phyloP scores from a whole-genome alignment of 163 green algal species.

The Trebouxia gelatinosa region DNA sequence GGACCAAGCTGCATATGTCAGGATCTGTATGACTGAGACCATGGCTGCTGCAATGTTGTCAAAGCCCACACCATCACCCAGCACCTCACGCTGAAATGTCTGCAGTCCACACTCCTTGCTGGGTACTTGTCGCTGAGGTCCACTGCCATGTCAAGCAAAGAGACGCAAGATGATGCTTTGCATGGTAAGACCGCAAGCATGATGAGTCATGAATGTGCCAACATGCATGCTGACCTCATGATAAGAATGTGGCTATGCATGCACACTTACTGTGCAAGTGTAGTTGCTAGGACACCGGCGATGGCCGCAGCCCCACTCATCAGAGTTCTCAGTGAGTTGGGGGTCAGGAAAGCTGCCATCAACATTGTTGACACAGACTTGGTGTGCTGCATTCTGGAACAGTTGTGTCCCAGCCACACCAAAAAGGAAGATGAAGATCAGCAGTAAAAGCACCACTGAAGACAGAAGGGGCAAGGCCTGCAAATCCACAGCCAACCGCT shows the following conservation, averaged over 20 bases:
- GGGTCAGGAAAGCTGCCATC: slow-evolving; percentile 35
- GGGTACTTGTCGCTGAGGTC: background rate
- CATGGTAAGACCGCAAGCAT: too few species aligned
- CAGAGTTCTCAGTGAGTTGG: slow-evolving; percentile 31
- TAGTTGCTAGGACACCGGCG: slow-evolving; percentile 54
- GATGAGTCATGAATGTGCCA: background rate
- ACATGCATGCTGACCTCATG: background rate
- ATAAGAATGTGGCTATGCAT: background rate
- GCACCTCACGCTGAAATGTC: slow-evolving; percentile 14
- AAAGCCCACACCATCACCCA: slow-evolving; percentile 58
- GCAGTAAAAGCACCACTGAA: slow-evolving; percentile 60
- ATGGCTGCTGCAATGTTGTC: slow-evolving; percentile 68
- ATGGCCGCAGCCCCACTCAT: slow-evolving; percentile 63
- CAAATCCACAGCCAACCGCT: too few species aligned
- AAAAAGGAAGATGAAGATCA: slow-evolving; percentile 79
- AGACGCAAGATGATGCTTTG: background rate
- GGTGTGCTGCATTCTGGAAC: slow-evolving; percentile 57
- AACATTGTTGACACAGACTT: slow-evolving; percentile 39
- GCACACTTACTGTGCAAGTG: slow-evolving; percentile 43
- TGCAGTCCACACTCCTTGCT: slow-evolving; percentile 29
- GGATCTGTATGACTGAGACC: slow-evolving; percentile 71
- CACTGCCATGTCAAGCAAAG: background rate
- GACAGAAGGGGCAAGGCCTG: slow-evolving; percentile 73
- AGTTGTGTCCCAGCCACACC: slow-evolving; percentile 63
- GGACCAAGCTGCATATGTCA: slow-evolving; percentile 68